Percentiles rank a stretch among this genome's conserved stretches.
Conservation (phyloP, 2,329 filamentous ascomycete species). For the Aspergillus quadricinctus region DNA sequence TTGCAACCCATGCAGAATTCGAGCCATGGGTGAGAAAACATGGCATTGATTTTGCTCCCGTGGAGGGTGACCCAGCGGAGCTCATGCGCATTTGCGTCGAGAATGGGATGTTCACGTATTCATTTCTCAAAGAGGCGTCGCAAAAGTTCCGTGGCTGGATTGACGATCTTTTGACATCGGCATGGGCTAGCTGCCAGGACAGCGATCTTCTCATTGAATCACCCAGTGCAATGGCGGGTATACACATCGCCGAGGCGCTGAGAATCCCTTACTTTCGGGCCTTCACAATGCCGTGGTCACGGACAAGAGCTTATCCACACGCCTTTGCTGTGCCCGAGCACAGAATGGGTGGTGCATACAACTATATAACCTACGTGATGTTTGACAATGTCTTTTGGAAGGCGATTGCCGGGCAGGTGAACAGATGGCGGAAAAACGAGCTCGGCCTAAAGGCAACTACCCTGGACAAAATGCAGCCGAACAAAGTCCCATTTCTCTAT, state of each 20-base stretch:
- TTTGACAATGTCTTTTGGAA: constrained; percentile 98
- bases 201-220: constrained; percentile 91
- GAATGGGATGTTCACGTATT: constrained; percentile 92
- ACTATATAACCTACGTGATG: constrained; percentile 91
- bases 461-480: constrained; percentile 86
- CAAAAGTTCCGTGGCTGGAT: constrained; percentile 91
- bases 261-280: constrained; percentile 93
- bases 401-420: constrained; percentile 84
- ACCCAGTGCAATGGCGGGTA: constrained; percentile 93
- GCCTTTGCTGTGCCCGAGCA: constrained; percentile 89
- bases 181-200: constrained; percentile 78
- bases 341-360: constrained; percentile 94
- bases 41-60: constrained; percentile 84
- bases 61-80: constrained; percentile 88
- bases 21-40: constrained; percentile 84
- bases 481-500: constrained; percentile 97
- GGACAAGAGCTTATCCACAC: constrained; percentile 91
- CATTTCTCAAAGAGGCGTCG: constrained; percentile 84
- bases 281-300: constrained; percentile 98
- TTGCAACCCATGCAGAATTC: constrained; percentile 91
- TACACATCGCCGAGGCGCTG: constrained; percentile 93
- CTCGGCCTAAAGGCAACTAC: constrained; percentile 75
- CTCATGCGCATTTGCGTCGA: constrained; percentile 95
- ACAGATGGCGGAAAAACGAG: constrained; percentile 81
- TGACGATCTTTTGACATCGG: constrained; percentile 76